phyloP scores from a whole-genome alignment of 2,329 filamentous ascomycete genomes.

The Pseudogymnoascus sp. region DNA sequence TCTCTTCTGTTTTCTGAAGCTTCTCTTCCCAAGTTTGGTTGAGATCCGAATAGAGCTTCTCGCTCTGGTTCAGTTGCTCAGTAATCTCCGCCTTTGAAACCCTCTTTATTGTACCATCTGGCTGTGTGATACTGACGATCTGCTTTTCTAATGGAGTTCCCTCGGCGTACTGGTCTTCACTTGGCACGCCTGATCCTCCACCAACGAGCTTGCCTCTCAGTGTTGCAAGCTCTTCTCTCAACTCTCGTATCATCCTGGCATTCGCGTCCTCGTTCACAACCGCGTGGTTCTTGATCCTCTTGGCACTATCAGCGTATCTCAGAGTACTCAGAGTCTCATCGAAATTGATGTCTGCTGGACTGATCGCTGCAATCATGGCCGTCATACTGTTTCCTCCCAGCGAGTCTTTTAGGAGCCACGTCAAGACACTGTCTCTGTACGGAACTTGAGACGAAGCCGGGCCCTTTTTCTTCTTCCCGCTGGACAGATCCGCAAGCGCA shows the following conservation, averaged over 20 bases:
- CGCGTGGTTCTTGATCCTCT: slow-evolving; percentile 99
- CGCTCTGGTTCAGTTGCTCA: slow-evolving; percentile 90
- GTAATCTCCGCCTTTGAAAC: slow-evolving; percentile 98
- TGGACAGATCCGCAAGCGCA: slow-evolving; percentile 82
- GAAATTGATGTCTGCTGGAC: slow-evolving; percentile 97
- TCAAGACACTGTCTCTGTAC: slow-evolving; percentile 93
- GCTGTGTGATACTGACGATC: slow-evolving; percentile 84
- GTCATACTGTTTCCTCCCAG: slow-evolving; percentile 98
- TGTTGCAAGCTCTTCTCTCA: slow-evolving; percentile 88
- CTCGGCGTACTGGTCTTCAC: slow-evolving; percentile 83
- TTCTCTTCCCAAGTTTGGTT: slow-evolving; percentile 99
- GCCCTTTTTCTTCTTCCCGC: slow-evolving; percentile 68
- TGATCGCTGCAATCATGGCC: slow-evolving; percentile 98
- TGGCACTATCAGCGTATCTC: slow-evolving; percentile 93
- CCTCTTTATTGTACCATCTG: slow-evolving; percentile 83
- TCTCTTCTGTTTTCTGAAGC: slow-evolving; percentile 85
- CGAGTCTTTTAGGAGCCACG: slow-evolving; percentile 95
- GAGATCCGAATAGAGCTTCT: slow-evolving; percentile 90
- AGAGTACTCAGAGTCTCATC: slow-evolving; percentile 95
- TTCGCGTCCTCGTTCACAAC: slow-evolving; percentile 99
- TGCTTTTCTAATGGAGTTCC: slow-evolving; percentile 91
- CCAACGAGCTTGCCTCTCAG: slow-evolving; percentile 77
- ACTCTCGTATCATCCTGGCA: slow-evolving; percentile 93
- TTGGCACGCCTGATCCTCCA: slow-evolving; percentile 40
- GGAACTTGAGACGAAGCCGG: slow-evolving; percentile 68